Conservation (phyloP, 2,329 filamentous ascomycete species). For the Xylaria multiplex region DNA sequence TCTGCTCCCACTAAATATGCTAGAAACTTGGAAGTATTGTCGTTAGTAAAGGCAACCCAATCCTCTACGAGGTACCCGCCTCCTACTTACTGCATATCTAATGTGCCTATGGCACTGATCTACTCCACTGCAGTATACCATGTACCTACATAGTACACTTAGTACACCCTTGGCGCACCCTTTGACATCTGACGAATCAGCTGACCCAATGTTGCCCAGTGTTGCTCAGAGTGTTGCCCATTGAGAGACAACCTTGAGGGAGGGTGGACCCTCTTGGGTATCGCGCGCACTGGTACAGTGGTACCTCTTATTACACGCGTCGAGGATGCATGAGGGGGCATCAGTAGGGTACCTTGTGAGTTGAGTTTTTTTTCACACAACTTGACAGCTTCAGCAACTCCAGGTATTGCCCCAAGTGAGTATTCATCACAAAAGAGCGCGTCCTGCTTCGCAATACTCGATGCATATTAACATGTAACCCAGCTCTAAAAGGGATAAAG, state of each 20-base stretch:
- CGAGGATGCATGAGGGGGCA: constrained; percentile 17
- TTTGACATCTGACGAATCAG: constrained; percentile 37
- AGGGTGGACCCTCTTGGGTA: constrained; percentile 8
- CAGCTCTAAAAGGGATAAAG: not conserved
- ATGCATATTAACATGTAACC: not conserved
- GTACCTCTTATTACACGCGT: constrained; percentile 25
- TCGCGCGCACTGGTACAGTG: constrained; percentile 11
- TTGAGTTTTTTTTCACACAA: not conserved
- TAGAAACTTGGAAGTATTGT: not conserved
- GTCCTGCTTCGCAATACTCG: too few species aligned
- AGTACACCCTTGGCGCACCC: not conserved
- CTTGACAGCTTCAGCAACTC: not conserved
- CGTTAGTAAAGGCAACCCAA: not conserved
- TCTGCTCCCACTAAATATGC: not conserved
- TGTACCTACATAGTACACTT: constrained; percentile 26
- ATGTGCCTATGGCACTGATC: too few species aligned
- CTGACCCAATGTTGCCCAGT: constrained; percentile 30
- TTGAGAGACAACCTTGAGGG: constrained; percentile 20
- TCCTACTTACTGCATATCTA: too few species aligned
- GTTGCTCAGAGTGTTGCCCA: constrained; percentile 21
- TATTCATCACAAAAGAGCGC: too few species aligned
- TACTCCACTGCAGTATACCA: too few species aligned
- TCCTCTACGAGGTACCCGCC: constrained; percentile 9
- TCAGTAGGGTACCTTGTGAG: constrained; percentile 15
- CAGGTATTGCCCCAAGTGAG: not conserved